Evolutionary conservation across 306 rosid species (phyloP), one percentile per base, ranked within the genome.

Genomic region (Arachis stenosperma): DNA sequence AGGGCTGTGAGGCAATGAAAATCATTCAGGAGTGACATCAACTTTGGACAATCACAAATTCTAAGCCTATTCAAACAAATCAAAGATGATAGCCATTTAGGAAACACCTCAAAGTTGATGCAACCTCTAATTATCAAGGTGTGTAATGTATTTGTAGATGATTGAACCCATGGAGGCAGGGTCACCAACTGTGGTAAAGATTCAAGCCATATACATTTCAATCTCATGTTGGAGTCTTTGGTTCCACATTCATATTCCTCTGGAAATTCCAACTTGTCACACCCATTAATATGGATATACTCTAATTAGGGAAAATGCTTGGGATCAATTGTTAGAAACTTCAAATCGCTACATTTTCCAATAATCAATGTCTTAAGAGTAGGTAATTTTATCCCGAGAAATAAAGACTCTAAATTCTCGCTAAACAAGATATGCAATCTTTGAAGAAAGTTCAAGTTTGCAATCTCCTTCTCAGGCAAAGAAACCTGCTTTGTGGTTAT

Each of bases 401-500:
- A 65, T 17, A 65, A 8, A 55, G 36, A 33, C 73, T 43, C 46
- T 64, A 65, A 11, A 29, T 14, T 42, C n/a, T 43, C 72, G 44
- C 79, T 53, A 43, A 7, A 37, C 9, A 29, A 7, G 44, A 75
- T 42, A 12, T 46, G 5, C 39, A 65, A 30, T 41, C 13, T 55
- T 14, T 14, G 40, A 43, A 75, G 79, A 65, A 56, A 53, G 9
- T 1, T 14, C n/a, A 65, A 65, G 14, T 11, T 51, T 68, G 48
- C 47, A 36, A 68, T 36, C 8, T 52, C 61, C 36, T 68, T 29
- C 36, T 51, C 36, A 12, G 72, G 11, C 14, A 67, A 2, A 22
- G n/a, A 2, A 11, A 54, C 13, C 10, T 74, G 71, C 2, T 74
- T 53, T 41, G 71, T 75, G 39, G 79, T 65, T 67, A 75, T 56